Percentiles rank a stretch among this genome's conserved stretches.
Conservation (phyloP, 345 rosid species). For the Rubroshorea leprosula region DNA sequence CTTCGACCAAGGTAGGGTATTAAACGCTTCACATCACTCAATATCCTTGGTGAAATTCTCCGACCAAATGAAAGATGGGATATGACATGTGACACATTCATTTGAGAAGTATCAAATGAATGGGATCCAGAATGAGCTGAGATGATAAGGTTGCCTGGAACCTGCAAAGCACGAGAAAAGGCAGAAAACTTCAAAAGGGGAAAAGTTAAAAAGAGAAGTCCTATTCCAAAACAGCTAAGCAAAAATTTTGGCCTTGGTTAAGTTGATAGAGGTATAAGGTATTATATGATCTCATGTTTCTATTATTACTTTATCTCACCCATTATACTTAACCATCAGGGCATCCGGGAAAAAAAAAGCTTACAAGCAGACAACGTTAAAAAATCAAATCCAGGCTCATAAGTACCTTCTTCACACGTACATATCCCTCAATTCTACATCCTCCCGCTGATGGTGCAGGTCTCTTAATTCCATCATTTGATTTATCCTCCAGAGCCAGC, state of each 20-base stretch:
- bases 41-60: conserved; percentile 46
- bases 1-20: conserved; percentile 76
- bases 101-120: conserved; percentile 82
- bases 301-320: conserved; percentile 6
- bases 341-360: no score
- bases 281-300: neutral
- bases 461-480: conserved; percentile 46
- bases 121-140: conserved; percentile 91
- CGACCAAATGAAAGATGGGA: conserved; percentile 86
- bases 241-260: neutral
- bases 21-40: conserved; percentile 62
- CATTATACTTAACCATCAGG: neutral
- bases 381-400: neutral
- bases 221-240: neutral
- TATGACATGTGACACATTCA: conserved; percentile 96
- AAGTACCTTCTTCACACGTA: conserved; percentile 87
- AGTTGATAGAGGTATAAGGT: neutral
- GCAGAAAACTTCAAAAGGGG: neutral
- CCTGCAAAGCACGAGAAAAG: conserved; percentile 51
- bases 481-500: conserved; percentile 48
- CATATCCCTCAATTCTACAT: conserved; percentile 94
- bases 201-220: neutral
- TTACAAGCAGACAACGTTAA: neutral
- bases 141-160: conserved; percentile 86
- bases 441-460: conserved; percentile 91